Evolutionary conservation across 2,329 filamentous ascomycete species (phyloP).

Genomic region (Apiospora marii): DNA sequence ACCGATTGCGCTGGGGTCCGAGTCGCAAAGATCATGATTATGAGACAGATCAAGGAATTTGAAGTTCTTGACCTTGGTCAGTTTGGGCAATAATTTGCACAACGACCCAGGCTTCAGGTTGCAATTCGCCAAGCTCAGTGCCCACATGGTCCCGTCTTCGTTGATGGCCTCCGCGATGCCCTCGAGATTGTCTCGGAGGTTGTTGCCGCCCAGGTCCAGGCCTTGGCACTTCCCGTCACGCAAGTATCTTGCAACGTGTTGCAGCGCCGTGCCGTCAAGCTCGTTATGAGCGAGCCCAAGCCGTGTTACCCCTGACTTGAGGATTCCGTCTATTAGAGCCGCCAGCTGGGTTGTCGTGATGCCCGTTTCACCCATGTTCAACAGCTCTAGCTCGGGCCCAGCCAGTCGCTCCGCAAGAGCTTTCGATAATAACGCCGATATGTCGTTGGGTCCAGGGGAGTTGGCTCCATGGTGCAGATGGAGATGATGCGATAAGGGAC

Average conservation of each 20-base stretch:
- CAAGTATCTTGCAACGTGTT: constrained; percentile 80
- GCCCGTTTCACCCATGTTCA: constrained; percentile 83
- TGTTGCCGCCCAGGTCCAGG: constrained; percentile 88
- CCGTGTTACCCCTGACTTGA: constrained; percentile 77
- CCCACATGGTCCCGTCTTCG: constrained; percentile 69
- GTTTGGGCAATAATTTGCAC: constrained; percentile 75
- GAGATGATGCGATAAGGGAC: constrained; percentile 34
- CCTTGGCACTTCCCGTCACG: constrained; percentile 82
- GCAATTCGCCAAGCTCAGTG: constrained; percentile 86
- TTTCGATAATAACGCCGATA: constrained; percentile 74
- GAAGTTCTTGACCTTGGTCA: constrained; percentile 75
- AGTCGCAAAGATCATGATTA: constrained; percentile 81
- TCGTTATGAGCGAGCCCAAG: constrained; percentile 86
- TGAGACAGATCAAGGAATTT: constrained; percentile 93
- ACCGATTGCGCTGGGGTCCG: constrained; percentile 75
- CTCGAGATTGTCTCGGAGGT: constrained; percentile 65
- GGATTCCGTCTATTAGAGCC: constrained; percentile 81
- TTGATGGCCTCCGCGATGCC: constrained; percentile 60
- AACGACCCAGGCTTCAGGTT: constrained; percentile 78
- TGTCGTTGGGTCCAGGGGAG: constrained; percentile 52
- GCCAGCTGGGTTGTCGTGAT: constrained; percentile 75
- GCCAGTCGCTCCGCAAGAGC: constrained; percentile 80
- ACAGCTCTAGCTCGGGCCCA: constrained; percentile 78
- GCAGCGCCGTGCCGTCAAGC: constrained; percentile 75
- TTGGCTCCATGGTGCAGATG: constrained; percentile 40